Evolutionary conservation across 805 yeast genomes (phyloP), one percentile per base, ranked within the genome.

Genomic region (Cyberlindnera saturnus): DNA sequence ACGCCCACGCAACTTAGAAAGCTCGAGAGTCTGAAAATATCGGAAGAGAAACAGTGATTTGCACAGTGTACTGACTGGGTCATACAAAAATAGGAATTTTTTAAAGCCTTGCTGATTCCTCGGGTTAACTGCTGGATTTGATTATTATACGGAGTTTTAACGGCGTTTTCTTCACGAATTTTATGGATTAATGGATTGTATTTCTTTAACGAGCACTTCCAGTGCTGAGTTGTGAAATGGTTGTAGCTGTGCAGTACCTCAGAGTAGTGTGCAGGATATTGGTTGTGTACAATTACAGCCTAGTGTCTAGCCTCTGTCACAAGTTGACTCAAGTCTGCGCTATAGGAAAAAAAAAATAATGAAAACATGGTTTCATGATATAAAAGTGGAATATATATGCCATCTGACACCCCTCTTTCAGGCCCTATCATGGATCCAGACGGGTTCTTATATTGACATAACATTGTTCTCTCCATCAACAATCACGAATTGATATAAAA

Each of bases 401-500:
- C 61, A 56, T 56, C 61, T 57, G 61, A 57, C 61, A 57, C 61
- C 60, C 60, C 50, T 54, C 56, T 51, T 51, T 57, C 61, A 55
- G 28, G 28, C 40, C 48, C 40, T 14, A 48, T 52, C 15, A 32
- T 26, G 28, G 55, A 51, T 55, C 59, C 59, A 55, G 56, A 52
- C 58, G 58, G 48, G 52, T 49, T 49, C 51, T 48, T 48, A 48
- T 43, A 45, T 48, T 39, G 41, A 48, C 39, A 43, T 35, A 35
- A 38, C 31, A 26, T 48, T 43, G 40, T 28, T 48, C 49, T 48
- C 41, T 48, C 51, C 51, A 48, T 48, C 51, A 48, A 42, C 40
- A 36, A 48, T 48, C 51, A 48, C 51, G 51, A 48, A 47, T 42
- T 45, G 49, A 48, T 32, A 45, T 45, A 48, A 48, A 48, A 45